phyloP scores from a whole-genome alignment of 108 stramenopile species.

The Conticribra weissflogii region DNA sequence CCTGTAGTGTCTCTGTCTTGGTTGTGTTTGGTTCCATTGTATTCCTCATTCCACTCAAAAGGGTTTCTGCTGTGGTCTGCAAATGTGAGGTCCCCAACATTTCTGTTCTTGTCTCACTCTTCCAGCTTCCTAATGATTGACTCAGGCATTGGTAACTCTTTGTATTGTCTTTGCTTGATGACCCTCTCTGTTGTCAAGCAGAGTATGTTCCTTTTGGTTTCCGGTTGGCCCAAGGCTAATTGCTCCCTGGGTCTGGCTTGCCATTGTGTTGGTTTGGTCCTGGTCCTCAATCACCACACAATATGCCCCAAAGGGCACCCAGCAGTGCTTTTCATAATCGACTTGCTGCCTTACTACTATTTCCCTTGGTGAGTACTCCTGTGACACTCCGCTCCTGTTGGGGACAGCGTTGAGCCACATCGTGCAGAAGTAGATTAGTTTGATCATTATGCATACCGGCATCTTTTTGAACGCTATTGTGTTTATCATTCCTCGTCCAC shows the following conservation, averaged over 20 bases:
- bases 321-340: constrained; percentile 28
- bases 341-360: constrained; percentile 16
- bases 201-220: constrained; percentile 51
- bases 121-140: constrained; percentile 12
- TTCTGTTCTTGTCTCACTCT: constrained; percentile 25
- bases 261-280: constrained; percentile 2
- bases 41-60: constrained; percentile 5
- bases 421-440: constrained; percentile 9
- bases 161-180: constrained; percentile 14
- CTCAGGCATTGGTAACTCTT: constrained; percentile 4
- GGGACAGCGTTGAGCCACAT: constrained; percentile 47
- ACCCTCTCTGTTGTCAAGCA: constrained; percentile 26
- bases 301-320: constrained; percentile 13
- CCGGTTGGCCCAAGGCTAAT: constrained; percentile 35
- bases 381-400: constrained; percentile 20
- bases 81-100: not conserved
- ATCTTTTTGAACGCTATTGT: constrained; percentile 17
- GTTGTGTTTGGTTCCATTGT: not conserved
- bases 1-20: not conserved
- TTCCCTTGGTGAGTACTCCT: constrained; percentile 16
- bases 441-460: constrained; percentile 18
- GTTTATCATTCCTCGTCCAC: constrained; percentile 13
- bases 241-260: not conserved
- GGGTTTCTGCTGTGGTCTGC: constrained; percentile 15
- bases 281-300: not conserved